phyloP scores from a whole-genome alignment of 2,329 filamentous ascomycete species.

The Fusarium setosum region DNA sequence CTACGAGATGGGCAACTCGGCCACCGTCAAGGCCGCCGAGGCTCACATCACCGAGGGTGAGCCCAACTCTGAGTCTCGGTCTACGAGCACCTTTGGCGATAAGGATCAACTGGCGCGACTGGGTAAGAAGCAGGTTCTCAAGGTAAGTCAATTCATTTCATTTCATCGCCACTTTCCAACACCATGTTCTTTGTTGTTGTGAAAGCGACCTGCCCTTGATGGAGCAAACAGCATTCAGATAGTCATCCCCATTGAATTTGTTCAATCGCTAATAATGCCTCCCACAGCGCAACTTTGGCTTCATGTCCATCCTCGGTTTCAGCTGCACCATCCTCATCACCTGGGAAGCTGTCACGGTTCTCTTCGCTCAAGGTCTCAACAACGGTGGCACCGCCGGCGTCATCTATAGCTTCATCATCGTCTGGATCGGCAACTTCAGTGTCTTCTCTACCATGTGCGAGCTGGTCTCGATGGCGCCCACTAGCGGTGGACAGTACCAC shows the following conservation, averaged over 20 bases:
- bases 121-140: constrained; percentile 46
- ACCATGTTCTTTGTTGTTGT: no score
- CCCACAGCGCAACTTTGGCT: constrained; percentile 59
- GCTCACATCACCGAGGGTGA: constrained; percentile 24
- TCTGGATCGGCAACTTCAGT: constrained; percentile 58
- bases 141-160: constrained; percentile 25
- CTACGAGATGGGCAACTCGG: constrained; percentile 40
- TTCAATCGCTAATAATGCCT: neutral
- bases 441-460: constrained; percentile 55
- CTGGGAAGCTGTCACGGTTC: constrained; percentile 58
- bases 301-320: constrained; percentile 63
- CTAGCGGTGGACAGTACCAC: constrained; percentile 69
- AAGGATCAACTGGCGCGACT: constrained; percentile 42
- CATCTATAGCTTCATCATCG: constrained; percentile 62
- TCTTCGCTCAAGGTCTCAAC: constrained; percentile 49
- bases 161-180: no score
- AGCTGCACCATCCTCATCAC: constrained; percentile 64
- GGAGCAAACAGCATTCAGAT: no score
- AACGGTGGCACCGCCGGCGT: constrained; percentile 66
- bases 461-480: constrained; percentile 59
- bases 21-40: constrained; percentile 20
- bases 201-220: no score
- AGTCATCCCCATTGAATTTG: neutral
- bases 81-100: constrained; percentile 30
- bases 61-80: constrained; percentile 27